Percentiles rank a stretch among this genome's conserved stretches.
Evolutionary conservation across 2,329 filamentous ascomycete genomes (phyloP).

Genomic region (Colletotrichum caudatum): DNA sequence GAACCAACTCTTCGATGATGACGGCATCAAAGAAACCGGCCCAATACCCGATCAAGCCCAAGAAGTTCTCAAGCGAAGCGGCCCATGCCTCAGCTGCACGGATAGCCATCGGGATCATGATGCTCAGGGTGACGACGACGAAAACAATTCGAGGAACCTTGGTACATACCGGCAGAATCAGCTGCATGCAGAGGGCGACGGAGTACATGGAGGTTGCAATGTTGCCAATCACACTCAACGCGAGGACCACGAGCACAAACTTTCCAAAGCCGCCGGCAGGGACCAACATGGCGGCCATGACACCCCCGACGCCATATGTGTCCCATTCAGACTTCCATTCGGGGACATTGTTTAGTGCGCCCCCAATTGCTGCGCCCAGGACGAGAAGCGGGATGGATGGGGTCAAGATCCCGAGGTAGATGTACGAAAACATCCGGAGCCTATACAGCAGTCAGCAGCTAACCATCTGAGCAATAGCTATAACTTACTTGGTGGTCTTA

Average conservation of each 20-base stretch:
- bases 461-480: background rate
- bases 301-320: slow-evolving; percentile 49
- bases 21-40: slow-evolving; percentile 57
- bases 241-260: slow-evolving; percentile 53
- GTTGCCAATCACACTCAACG: slow-evolving; percentile 54
- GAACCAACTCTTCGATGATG: slow-evolving; percentile 55
- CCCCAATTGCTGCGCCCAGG: slow-evolving; percentile 56
- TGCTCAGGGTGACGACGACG: slow-evolving; percentile 53
- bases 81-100: slow-evolving; percentile 55
- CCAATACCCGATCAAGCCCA: slow-evolving; percentile 61
- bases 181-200: slow-evolving; percentile 55
- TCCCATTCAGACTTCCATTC: slow-evolving; percentile 49
- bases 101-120: slow-evolving; percentile 58
- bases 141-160: slow-evolving; percentile 57
- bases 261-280: slow-evolving; percentile 52
- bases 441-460: slow-evolving; percentile 42
- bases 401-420: slow-evolving; percentile 63
- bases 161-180: slow-evolving; percentile 51
- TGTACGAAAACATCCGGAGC: slow-evolving; percentile 59
- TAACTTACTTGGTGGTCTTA: slow-evolving; percentile 53
- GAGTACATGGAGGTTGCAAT: slow-evolving; percentile 55
- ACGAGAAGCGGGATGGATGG: slow-evolving; percentile 49
- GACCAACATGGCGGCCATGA: slow-evolving; percentile 49
- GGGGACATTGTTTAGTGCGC: slow-evolving; percentile 48
- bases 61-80: slow-evolving; percentile 57